Evolutionary conservation across 2,329 filamentous ascomycete genomes (phyloP), one percentile per base, ranked within the genome.

Genomic region (Beauveria australis): DNA sequence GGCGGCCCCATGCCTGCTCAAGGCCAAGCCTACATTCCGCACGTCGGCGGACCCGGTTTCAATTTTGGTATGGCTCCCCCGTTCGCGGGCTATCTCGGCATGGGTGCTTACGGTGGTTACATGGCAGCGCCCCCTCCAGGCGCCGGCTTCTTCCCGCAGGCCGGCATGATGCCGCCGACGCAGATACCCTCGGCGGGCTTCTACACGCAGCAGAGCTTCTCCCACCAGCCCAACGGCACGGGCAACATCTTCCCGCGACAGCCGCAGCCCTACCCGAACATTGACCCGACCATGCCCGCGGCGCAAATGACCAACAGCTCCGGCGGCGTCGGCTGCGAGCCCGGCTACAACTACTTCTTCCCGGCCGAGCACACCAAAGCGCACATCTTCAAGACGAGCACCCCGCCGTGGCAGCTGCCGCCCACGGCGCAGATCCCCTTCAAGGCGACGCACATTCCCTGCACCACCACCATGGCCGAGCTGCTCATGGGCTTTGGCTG

Each of bases 261-360:
- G n/a, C 74, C 78, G 0, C 73, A 77, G 58, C 68, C 75, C 0
- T 73, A 73, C 22, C 79, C 81, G 0, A 66, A 66, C 8, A 74
- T 79, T 61, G 75, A 80, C 64, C 63, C 72, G 0, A 70, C 74
- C 2, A 78, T 81, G 62, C 80, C 82, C 0, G 81, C 81, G 0
- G 75, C 79, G 30, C 79, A 83, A 64, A 73, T 87, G 72, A 77
- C 76, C 52, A 85, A 86, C 71, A 77, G 79, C 0, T 81, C 81
- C 0, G 81, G 84, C 49, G 82, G 82, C 24, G 75, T 79, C 1
- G 82, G 83, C 46, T 80, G 80, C 62, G 84, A 86, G 66, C 82
- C 81, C 0, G 85, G 83, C 2, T 87, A 85, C 73, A 83, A 84
- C 72, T 84, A 85, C 71, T 79, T 86, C 67, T 87, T 86, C 71